Percentiles rank a stretch among this genome's conserved stretches.
Conservation (phyloP, 192 early-diverging fungal genomes). For the Entomortierella parvispora region DNA sequence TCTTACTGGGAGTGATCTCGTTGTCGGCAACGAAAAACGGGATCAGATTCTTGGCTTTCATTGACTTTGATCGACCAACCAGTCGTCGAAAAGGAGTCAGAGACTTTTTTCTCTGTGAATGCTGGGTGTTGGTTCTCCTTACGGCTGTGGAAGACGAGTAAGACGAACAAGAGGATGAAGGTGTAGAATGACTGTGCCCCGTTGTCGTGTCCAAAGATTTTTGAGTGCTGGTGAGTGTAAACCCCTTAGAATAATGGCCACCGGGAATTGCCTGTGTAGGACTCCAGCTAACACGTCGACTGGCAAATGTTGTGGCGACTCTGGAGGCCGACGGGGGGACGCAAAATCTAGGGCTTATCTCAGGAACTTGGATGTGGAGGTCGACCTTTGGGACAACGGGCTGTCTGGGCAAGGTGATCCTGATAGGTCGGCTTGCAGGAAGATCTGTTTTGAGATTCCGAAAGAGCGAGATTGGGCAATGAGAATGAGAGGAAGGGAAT, state of each 20-base stretch:
- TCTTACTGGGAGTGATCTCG: slow-evolving; percentile 10
- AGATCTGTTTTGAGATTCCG: too few relatives aligned
- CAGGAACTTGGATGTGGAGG: slow-evolving; percentile 27
- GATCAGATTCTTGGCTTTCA: slow-evolving; percentile 24
- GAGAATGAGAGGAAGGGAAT: too few relatives aligned
- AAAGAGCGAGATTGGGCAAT: too few relatives aligned
- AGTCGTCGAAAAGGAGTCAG: slow-evolving; percentile 39
- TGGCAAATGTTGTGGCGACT: not conserved
- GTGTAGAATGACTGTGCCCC: not conserved
- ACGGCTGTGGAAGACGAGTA: slow-evolving; percentile 3
- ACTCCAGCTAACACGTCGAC: slow-evolving; percentile 37
- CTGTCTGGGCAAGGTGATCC: slow-evolving; percentile 28
- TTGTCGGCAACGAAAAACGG: slow-evolving; percentile 9
- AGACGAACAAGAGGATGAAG: not conserved
- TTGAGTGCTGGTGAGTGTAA: slow-evolving; percentile 37
- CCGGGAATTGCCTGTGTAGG: slow-evolving; percentile 42
- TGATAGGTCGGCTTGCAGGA: not conserved
- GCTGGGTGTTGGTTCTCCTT: slow-evolving; percentile 30
- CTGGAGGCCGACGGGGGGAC: not conserved
- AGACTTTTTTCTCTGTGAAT: slow-evolving; percentile 8
- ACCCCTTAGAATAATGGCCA: slow-evolving; percentile 48
- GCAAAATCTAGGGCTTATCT: slow-evolving; percentile 8
- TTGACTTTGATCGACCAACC: slow-evolving; percentile 42
- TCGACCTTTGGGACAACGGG: slow-evolving; percentile 7
- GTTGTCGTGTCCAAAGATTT: slow-evolving; percentile 10